Conservation (phyloP, 208 protist genomes). For the Phytomonas francai region DNA sequence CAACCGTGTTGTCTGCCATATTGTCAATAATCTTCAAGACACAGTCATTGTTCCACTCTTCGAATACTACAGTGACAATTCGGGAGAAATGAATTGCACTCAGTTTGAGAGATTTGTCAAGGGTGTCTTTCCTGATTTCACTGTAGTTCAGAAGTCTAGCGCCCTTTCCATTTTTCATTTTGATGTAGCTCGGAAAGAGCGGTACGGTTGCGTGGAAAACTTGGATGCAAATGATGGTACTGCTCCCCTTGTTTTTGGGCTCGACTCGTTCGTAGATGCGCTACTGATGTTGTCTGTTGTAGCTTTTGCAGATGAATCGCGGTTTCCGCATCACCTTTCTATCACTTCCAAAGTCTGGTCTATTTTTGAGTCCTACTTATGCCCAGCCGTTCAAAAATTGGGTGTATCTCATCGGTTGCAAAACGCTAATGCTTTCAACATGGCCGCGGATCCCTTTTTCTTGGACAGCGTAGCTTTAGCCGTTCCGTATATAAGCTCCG, state of each 20-base stretch:
- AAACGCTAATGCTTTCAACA: background rate
- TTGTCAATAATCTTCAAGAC: slow-evolving; percentile 36
- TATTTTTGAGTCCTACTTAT: slow-evolving; percentile 59
- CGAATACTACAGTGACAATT: slow-evolving; percentile 25
- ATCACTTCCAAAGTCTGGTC: slow-evolving; percentile 80
- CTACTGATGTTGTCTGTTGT: slow-evolving; percentile 79
- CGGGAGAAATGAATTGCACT: slow-evolving; percentile 37
- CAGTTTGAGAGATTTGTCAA: slow-evolving; percentile 47
- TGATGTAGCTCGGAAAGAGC: slow-evolving; percentile 5
- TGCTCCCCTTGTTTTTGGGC: slow-evolving; percentile 17
- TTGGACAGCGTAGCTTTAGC: background rate
- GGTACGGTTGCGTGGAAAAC: background rate
- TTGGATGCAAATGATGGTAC: background rate
- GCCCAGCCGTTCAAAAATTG: slow-evolving; percentile 13
- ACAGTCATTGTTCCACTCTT: slow-evolving; percentile 64
- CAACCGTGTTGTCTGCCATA: slow-evolving; percentile 55
- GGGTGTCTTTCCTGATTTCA: slow-evolving; percentile 42
- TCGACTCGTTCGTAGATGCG: slow-evolving; percentile 73
- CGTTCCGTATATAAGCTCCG: background rate
- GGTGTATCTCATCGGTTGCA: background rate
- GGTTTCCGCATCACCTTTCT: slow-evolving; percentile 40
- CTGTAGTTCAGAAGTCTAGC: slow-evolving; percentile 32
- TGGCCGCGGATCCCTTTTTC: background rate
- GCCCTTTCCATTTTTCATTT: slow-evolving; percentile 60
- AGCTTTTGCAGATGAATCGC: slow-evolving; percentile 53